Evolutionary conservation across 805 yeast genomes (phyloP).

Genomic region (Myxozyma vanderwaltii): DNA sequence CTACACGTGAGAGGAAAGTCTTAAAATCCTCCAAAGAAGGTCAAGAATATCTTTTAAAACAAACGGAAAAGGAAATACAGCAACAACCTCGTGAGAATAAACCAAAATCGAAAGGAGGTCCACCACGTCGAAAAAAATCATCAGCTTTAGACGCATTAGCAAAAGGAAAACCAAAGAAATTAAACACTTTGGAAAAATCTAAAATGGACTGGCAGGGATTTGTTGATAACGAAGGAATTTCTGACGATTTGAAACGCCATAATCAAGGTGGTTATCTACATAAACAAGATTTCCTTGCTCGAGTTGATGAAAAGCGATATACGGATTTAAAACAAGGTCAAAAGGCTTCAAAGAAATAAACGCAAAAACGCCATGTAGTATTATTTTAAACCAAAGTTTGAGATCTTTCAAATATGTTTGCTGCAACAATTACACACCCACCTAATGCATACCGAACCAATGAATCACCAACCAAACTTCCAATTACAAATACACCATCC

Average conservation of each 20-base stretch:
- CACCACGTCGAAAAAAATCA: constrained; percentile 17
- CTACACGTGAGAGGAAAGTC: constrained; percentile 80
- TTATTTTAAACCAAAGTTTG: neutral
- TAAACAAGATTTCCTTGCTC: constrained; percentile 81
- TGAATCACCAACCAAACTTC: constrained; percentile 42
- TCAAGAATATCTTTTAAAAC: constrained; percentile 64
- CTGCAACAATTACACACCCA: constrained; percentile 38
- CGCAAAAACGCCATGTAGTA: no score
- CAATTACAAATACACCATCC: constrained; percentile 37
- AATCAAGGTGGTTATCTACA: constrained; percentile 91
- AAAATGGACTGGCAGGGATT: constrained; percentile 93
- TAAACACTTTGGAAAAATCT: constrained; percentile 90
- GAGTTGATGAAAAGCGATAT: constrained; percentile 67
- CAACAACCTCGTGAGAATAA: no score
- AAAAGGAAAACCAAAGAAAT: constrained; percentile 59
- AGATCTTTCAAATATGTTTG: constrained; percentile 17
- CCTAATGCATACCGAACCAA: constrained; percentile 41
- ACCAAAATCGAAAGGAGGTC: constrained; percentile 1
- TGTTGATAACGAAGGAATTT: constrained; percentile 82
- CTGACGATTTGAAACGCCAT: constrained; percentile 75
- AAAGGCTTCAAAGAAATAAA: constrained; percentile 30
- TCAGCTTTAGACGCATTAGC: constrained; percentile 28
- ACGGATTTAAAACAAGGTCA: constrained; percentile 50
- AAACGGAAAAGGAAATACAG: neutral
- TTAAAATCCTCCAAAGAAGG: constrained; percentile 82